A percentile compares a stretch with the other conserved stretches of the same genome.
These are phyloP conservation scores for Cryptococcus sp. DNA, from an alignment of 1,284 basidiomycete genomes.

Conservation along the genomic window DNA sequence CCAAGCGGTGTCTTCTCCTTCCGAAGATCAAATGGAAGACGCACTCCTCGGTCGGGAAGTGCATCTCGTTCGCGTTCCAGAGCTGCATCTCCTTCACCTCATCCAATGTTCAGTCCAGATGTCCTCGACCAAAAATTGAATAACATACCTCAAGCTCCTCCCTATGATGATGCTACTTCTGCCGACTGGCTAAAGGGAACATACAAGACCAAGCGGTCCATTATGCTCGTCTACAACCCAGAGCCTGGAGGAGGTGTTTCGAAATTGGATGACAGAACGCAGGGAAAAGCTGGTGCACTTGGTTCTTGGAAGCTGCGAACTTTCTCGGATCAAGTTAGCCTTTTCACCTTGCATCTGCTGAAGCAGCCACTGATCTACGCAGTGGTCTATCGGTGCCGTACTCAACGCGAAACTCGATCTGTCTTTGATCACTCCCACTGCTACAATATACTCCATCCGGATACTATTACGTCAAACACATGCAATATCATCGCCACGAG, in stretches of 20 bases:
- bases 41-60: not conserved
- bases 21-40: not conserved
- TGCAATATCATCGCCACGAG: slow-evolving; percentile 19
- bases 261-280: slow-evolving; percentile 11
- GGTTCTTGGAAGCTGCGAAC: slow-evolving; percentile 16
- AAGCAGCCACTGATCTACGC: not conserved
- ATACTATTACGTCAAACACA: slow-evolving; percentile 15
- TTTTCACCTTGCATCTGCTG: not conserved
- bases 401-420: slow-evolving; percentile 10
- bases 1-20: not conserved
- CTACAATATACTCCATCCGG: slow-evolving; percentile 17
- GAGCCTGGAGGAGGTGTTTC: slow-evolving; percentile 13
- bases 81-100: not conserved
- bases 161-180: slow-evolving; percentile 43
- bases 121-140: not conserved
- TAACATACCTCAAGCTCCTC: not conserved
- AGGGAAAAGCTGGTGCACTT: slow-evolving; percentile 9
- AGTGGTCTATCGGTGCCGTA: slow-evolving; percentile 20
- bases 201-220: slow-evolving; percentile 2
- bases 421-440: slow-evolving; percentile 1
- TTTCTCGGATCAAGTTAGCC: slow-evolving; percentile 16
- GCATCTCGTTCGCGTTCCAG: not conserved
- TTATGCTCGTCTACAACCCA: slow-evolving; percentile 19
- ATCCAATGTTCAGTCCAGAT: not conserved
- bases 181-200: slow-evolving; percentile 5